A percentile compares a stretch with the other conserved stretches of the same genome.
phyloP scores from a whole-genome alignment of 805 yeast genomes.

The Cyberlindnera mississippiensis region DNA sequence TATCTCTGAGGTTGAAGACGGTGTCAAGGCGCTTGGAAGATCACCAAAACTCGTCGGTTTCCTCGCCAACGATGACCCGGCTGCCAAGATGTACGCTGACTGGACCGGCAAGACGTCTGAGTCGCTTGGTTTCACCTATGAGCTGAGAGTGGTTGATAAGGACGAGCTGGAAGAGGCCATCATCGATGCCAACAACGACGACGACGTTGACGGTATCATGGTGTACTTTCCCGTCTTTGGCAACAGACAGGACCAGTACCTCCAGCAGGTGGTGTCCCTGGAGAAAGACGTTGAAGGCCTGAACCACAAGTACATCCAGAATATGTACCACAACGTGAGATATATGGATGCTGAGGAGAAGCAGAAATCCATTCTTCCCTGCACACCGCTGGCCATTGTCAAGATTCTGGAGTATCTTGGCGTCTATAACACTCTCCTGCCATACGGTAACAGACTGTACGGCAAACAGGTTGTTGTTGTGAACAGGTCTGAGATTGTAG shows the following conservation, averaged over 20 bases:
- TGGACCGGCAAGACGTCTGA: conserved; percentile 94
- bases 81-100: conserved; percentile 90
- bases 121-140: conserved; percentile 81
- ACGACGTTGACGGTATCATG: conserved; percentile 83
- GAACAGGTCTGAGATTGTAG: conserved; percentile 94
- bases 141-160: conserved; percentile 64
- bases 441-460: conserved; percentile 87
- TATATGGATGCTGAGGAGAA: conserved; percentile 67
- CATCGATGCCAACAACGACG: conserved; percentile 76
- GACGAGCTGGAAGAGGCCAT: conserved; percentile 84
- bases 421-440: conserved; percentile 75
- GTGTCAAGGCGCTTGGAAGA: conserved; percentile 48
- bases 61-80: conserved; percentile 90
- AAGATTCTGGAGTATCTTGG: conserved; percentile 89
- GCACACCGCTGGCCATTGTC: conserved; percentile 94
- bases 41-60: conserved; percentile 85
- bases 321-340: conserved; percentile 90
- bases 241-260: conserved; percentile 88
- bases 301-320: conserved; percentile 85
- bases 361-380: conserved; percentile 84
- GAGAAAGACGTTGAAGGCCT: conserved; percentile 97
- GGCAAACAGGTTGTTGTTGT: conserved; percentile 91
- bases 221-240: conserved; percentile 98
- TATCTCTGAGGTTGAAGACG: conserved; percentile 62
- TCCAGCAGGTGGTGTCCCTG: conserved; percentile 87